Percentiles rank a stretch among this genome's conserved stretches.
phyloP scores from a whole-genome alignment of 2,329 filamentous ascomycete species.

The Cladosporium velox region DNA sequence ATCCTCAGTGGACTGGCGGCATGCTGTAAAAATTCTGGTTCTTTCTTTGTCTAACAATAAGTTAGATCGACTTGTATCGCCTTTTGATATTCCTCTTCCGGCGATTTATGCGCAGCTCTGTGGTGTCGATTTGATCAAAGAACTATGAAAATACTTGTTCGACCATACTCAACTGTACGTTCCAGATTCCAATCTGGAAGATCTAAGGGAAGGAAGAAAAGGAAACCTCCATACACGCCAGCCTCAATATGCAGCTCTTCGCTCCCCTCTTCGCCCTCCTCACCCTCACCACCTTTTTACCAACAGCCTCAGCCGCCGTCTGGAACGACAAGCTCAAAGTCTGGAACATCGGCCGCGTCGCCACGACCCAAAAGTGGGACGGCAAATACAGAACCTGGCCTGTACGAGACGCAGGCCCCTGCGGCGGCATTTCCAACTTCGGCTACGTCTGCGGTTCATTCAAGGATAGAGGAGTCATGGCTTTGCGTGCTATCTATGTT shows the following conservation, averaged over 20 bases:
- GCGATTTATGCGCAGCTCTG: neutral
- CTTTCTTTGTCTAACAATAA: neutral
- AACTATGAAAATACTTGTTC: neutral
- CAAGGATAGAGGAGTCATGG: neutral
- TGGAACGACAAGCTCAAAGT: conserved; percentile 1
- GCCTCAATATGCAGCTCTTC: neutral
- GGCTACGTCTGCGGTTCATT: neutral
- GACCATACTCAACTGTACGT: too few species aligned
- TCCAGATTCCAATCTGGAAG: too few species aligned
- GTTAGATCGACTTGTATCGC: neutral
- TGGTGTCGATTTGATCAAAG: neutral
- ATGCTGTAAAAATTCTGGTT: neutral
- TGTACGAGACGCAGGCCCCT: neutral
- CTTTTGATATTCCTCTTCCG: neutral
- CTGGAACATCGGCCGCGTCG: conserved; percentile 7
- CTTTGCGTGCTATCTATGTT: conserved; percentile 1
- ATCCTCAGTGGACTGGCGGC: neutral
- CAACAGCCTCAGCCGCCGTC: neutral
- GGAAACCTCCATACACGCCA: too few species aligned
- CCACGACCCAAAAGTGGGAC: neutral
- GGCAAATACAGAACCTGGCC: neutral
- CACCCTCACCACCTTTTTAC: neutral
- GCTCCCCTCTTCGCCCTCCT: neutral
- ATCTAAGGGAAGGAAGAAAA: too few species aligned
- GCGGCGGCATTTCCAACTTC: neutral